phyloP scores from a whole-genome alignment of 768 basidiomycete genomes.

The Rhodotorula diobovata region DNA sequence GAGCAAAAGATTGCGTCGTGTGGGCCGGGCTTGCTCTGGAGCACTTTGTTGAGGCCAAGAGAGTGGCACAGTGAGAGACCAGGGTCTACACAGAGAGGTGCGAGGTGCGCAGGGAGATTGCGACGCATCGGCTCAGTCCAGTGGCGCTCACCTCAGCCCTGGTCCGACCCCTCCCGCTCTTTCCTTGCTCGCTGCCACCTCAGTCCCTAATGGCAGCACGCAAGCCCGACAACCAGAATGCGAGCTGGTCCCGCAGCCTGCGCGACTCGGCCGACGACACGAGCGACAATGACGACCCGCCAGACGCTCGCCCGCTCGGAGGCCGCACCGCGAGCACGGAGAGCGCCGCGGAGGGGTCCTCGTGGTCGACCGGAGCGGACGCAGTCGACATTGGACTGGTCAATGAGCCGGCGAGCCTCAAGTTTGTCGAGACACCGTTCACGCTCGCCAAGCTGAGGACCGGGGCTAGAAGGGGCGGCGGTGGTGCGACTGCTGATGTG shows the following conservation, averaged over 20 bases:
- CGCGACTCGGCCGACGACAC: not conserved
- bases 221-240: not conserved
- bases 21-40: no score
- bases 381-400: not conserved
- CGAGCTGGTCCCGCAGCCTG: not conserved
- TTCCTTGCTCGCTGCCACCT: no score
- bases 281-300: not conserved
- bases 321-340: not conserved
- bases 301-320: not conserved
- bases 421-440: conserved; percentile 13
- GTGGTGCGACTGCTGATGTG: rapidly evolving
- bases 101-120: no score
- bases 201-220: no score
- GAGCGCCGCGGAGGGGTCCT: not conserved
- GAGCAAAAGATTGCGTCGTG: no score
- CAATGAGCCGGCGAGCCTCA: not conserved
- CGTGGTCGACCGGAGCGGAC: not conserved
- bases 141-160: no score
- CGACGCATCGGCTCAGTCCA: no score
- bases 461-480: not conserved
- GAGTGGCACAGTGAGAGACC: no score
- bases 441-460: not conserved
- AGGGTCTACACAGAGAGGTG: no score
- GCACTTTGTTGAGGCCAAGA: no score
- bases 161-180: no score